Evolutionary conservation across 768 basidiomycete genomes (phyloP).

Genomic region (Lentinula boryana): DNA sequence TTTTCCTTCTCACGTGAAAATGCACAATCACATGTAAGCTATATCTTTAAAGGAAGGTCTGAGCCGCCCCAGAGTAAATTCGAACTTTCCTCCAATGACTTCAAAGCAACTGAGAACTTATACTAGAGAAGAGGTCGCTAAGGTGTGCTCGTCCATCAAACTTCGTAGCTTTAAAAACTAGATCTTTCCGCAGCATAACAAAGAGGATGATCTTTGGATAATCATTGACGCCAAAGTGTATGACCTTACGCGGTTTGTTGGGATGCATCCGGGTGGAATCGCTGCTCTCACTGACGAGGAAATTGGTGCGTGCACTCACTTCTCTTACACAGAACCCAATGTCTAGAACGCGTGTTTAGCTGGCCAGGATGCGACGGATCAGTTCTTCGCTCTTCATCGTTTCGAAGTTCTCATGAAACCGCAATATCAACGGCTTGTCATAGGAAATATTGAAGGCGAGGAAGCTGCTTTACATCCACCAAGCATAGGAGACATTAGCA

Average conservation of each 20-base stretch:
- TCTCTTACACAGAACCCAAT: neutral
- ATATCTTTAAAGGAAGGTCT: neutral
- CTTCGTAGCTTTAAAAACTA: neutral
- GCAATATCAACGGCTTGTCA: conserved; percentile 56
- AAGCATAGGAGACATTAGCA: conserved; percentile 48
- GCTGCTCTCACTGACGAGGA: conserved; percentile 70
- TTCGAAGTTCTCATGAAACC: conserved; percentile 63
- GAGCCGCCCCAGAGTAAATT: conserved; percentile 9
- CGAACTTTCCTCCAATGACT: conserved; percentile 14
- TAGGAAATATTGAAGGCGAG: conserved; percentile 61
- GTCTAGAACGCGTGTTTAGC: conserved; percentile 28
- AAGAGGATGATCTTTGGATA: conserved; percentile 78
- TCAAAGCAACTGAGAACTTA: conserved; percentile 30
- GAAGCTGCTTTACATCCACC: conserved; percentile 40
- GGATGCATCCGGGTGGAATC: conserved; percentile 77
- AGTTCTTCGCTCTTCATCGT: conserved; percentile 75
- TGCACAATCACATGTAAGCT: neutral
- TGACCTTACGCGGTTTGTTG: conserved; percentile 72
- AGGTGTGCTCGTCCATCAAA: conserved; percentile 24
- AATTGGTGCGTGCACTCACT: conserved; percentile 45
- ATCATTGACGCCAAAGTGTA: conserved; percentile 82
- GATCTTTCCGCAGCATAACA: conserved; percentile 59
- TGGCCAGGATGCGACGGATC: conserved; percentile 74
- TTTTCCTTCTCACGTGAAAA: neutral
- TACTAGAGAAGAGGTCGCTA: conserved; percentile 49